Evolutionary conservation across 2,329 filamentous ascomycete genomes (phyloP).

Genomic region (Aureobasidium sp.): DNA sequence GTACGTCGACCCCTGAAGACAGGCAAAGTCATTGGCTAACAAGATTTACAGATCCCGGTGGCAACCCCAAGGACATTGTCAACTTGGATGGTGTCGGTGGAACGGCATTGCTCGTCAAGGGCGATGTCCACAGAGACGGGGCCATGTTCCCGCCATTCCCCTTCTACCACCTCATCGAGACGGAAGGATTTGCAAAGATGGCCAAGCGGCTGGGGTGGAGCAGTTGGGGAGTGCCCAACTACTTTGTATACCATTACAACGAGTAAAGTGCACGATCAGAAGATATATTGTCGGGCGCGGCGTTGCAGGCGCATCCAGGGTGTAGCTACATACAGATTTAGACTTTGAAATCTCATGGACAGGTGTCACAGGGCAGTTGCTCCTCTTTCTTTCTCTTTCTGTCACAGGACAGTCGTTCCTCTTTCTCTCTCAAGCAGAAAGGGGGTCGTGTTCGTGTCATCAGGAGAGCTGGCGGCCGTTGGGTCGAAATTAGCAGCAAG

Average conservation of each 20-base stretch:
- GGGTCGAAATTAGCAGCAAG: slow-evolving; percentile 14
- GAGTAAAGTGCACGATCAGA: slow-evolving; percentile 46
- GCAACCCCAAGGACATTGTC: slow-evolving; percentile 37
- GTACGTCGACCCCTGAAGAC: slow-evolving; percentile 33
- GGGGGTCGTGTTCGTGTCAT: slow-evolving; percentile 8
- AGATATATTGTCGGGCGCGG: slow-evolving; percentile 7
- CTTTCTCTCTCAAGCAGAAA: neutral
- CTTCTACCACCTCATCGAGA: slow-evolving; percentile 96
- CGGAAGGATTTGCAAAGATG: slow-evolving; percentile 98
- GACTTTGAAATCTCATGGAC: neutral
- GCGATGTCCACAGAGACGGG: slow-evolving; percentile 91
- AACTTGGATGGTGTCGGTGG: slow-evolving; percentile 89
- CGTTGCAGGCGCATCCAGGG: slow-evolving; percentile 11
- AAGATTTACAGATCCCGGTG: slow-evolving; percentile 19
- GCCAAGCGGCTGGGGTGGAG: slow-evolving; percentile 80
- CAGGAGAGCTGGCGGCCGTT: slow-evolving; percentile 4
- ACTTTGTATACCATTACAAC: slow-evolving; percentile 93
- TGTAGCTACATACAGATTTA: slow-evolving; percentile 12
- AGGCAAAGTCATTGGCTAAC: neutral
- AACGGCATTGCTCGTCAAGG: slow-evolving; percentile 87
- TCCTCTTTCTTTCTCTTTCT: neutral
- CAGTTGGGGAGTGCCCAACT: slow-evolving; percentile 86
- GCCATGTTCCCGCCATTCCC: slow-evolving; percentile 97
- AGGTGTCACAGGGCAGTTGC: neutral
- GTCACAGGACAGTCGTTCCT: neutral